These are phyloP conservation scores for Leptographium lundbergii DNA, from an alignment of 2,329 filamentous ascomycete genomes.

Conservation along the genomic window DNA sequence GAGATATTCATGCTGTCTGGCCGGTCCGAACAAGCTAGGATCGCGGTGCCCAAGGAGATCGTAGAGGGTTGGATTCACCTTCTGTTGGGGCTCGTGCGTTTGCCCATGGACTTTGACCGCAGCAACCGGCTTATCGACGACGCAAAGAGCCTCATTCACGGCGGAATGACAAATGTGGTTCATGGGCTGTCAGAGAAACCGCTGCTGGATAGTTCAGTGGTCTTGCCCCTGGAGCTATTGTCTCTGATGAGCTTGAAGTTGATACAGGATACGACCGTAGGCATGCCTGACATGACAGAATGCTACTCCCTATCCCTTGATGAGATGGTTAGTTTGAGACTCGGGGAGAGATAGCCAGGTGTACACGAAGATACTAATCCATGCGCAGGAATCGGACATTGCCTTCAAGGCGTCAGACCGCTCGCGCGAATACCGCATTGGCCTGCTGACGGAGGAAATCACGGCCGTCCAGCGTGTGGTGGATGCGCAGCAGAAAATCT, in stretches of 20 bases:
- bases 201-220: slow-evolving; percentile 22
- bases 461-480: background rate
- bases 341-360: background rate
- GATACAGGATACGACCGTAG: slow-evolving; percentile 24
- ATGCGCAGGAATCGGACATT: slow-evolving; percentile 22
- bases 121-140: slow-evolving; percentile 17
- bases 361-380: background rate
- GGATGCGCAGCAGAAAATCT: background rate
- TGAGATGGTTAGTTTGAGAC: slow-evolving; percentile 19
- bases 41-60: slow-evolving; percentile 19
- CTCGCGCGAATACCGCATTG: slow-evolving; percentile 27
- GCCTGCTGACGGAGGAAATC: slow-evolving; percentile 29
- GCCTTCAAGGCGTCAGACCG: slow-evolving; percentile 25
- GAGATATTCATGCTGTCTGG: slow-evolving; percentile 18
- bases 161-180: slow-evolving; percentile 25
- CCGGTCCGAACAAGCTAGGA: slow-evolving; percentile 15
- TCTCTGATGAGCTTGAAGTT: slow-evolving; percentile 26
- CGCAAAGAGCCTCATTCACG: slow-evolving; percentile 18
- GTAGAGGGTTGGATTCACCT: slow-evolving; percentile 29
- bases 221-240: slow-evolving; percentile 30
- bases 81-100: slow-evolving; percentile 23
- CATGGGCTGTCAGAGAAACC: slow-evolving; percentile 18
- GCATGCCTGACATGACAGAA: slow-evolving; percentile 24
- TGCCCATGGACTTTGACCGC: slow-evolving; percentile 7
- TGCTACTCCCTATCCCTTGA: slow-evolving; percentile 30